Conservation (phyloP, 2,329 filamentous ascomycete genomes). For the Mycogone perniciosa region DNA sequence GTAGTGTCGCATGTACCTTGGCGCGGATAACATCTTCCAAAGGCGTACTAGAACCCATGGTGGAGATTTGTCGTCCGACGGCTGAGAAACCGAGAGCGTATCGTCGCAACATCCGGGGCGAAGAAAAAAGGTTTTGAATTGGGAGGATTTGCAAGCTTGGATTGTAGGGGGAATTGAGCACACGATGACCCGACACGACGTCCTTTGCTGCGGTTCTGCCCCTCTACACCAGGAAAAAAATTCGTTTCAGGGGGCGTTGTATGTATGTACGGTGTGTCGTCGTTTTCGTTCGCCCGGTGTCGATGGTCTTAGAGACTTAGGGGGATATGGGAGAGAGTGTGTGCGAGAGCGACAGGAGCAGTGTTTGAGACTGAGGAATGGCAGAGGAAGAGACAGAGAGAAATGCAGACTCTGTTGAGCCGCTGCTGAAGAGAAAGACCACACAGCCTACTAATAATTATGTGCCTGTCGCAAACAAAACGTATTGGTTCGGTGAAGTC, state of each 20-base stretch:
- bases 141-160: neutral
- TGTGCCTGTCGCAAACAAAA: constrained; percentile 11
- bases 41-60: constrained; percentile 63
- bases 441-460: constrained; percentile 7
- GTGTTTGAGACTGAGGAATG: neutral
- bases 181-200: neutral
- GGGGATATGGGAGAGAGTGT: neutral
- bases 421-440: constrained; percentile 1
- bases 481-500: constrained; percentile 26
- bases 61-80: constrained; percentile 40
- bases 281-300: neutral
- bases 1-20: constrained; percentile 51
- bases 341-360: neutral
- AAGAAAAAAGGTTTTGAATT: constrained; percentile 3
- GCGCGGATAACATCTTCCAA: constrained; percentile 77
- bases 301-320: neutral
- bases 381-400: neutral
- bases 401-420: constrained; percentile 3
- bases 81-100: constrained; percentile 50
- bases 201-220: constrained; percentile 7
- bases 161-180: neutral
- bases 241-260: neutral
- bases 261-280: neutral
- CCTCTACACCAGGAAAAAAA: constrained; percentile 8
- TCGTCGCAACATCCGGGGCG: constrained; percentile 38